Evolutionary conservation across 2,329 filamentous ascomycete species (phyloP), one percentile per base, ranked within the genome.

Genomic region (Colletotrichum gigasporum): DNA sequence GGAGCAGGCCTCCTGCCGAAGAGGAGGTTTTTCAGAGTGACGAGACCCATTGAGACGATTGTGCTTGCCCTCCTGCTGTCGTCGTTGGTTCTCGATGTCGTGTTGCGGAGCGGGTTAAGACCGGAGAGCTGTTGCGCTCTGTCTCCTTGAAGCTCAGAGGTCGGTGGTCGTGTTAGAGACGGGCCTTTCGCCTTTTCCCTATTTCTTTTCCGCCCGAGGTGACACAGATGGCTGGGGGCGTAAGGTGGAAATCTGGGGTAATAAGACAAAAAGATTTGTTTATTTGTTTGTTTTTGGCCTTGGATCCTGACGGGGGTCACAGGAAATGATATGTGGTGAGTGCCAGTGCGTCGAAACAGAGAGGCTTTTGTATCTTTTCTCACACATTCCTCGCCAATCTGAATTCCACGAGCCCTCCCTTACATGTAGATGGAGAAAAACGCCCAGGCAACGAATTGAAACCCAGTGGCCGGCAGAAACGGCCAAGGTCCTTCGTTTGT

Each of bases 1-100:
- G 41, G 54, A 35, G 37, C 48, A 12, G 22, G 66, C 12, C 48
- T 48, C 26, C 64, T 55, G 11, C 66, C 66, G 26, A 68, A 65
- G 52, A 69, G 24, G 37, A 64, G 42, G 18, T 57, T 68, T 39
- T 69, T 69, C 47, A 69, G 34, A 12, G 62, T 56, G 12, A 68
- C 65, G 12, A 69, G 44, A 35, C 65, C 66, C 68, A 69, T 69
- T 35, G 32, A 37, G 12, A 22, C 41, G 34, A 22, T 14, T 14
- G 12, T 24, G 51, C 32, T 16, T 41, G 11, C 34, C n/a, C 18
- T 12, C 7, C 18, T 5, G 18, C 20, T 14, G 8, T n/a, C 12
- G 22, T 2, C 7, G 5, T 2, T 22, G 16, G 20, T 26, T 26
- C 51, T 14, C n/a, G n/a, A n/a, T n/a, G n/a, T n/a, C n/a, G 11